phyloP scores from a whole-genome alignment of 805 yeast species.

The Candida arabinofermentans region DNA sequence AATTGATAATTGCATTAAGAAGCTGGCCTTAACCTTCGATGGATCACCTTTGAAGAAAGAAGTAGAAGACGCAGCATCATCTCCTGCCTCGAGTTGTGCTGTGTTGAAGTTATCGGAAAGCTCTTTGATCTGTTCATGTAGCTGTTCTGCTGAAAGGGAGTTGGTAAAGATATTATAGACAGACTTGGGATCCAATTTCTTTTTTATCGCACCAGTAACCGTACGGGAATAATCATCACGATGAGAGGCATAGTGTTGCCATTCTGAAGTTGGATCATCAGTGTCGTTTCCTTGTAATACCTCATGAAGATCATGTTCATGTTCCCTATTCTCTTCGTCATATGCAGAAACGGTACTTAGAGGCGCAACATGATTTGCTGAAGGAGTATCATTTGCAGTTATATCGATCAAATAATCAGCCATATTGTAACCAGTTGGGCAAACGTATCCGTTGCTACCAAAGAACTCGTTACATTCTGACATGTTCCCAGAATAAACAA shows the following conservation, averaged over 20 bases:
- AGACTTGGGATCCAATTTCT: slow-evolving; percentile 4
- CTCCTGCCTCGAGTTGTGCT: slow-evolving; percentile 7
- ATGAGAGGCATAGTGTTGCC: slow-evolving; percentile 84
- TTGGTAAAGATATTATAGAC: slow-evolving; percentile 22
- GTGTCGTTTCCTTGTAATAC: slow-evolving; percentile 20
- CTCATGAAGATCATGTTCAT: slow-evolving; percentile 29
- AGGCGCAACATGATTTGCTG: not conserved
- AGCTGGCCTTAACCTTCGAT: slow-evolving; percentile 47
- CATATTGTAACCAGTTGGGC: slow-evolving; percentile 88
- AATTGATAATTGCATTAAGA: slow-evolving; percentile 64
- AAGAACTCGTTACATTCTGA: slow-evolving; percentile 72
- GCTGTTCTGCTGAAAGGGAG: slow-evolving; percentile 38
- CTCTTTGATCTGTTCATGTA: slow-evolving; percentile 35
- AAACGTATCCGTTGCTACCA: slow-evolving; percentile 65
- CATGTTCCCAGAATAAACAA: slow-evolving; percentile 87
- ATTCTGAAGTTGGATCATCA: slow-evolving; percentile 66
- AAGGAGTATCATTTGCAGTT: slow-evolving; percentile 48
- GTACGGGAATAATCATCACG: slow-evolving; percentile 57
- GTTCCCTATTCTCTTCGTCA: slow-evolving; percentile 16
- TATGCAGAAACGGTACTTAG: not conserved
- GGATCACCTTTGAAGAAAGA: slow-evolving; percentile 30
- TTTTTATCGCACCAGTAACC: slow-evolving; percentile 1
- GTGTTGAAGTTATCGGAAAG: slow-evolving; percentile 14
- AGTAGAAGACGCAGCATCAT: slow-evolving; percentile 9
- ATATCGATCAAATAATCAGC: slow-evolving; percentile 93